Percentiles rank a stretch among this genome's conserved stretches.
Evolutionary conservation across 805 yeast species (phyloP).

Genomic region (Blastobotrys terrestris): DNA sequence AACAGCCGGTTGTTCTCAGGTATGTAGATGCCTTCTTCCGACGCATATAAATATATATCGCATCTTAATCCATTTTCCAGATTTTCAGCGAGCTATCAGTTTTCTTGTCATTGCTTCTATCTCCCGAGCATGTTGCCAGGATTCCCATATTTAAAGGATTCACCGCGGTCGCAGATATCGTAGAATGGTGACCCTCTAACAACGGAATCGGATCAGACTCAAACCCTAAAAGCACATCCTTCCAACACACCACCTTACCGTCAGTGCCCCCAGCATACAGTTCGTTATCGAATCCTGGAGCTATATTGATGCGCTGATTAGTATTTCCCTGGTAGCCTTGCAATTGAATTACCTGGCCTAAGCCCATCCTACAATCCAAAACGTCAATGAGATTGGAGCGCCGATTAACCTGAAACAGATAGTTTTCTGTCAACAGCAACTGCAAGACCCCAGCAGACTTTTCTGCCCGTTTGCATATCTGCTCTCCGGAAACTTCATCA

Average conservation of each 20-base stretch:
- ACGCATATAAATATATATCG: not conserved
- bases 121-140: not conserved
- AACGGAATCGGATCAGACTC: constrained; percentile 2
- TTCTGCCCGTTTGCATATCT: not conserved
- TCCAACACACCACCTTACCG: constrained; percentile 8
- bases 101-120: not conserved
- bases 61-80: constrained; percentile 2
- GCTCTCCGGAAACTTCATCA: constrained; percentile 2
- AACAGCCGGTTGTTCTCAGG: constrained; percentile 18
- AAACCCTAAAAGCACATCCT: constrained; percentile 6
- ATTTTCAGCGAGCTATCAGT: constrained; percentile 1
- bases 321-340: constrained; percentile 16
- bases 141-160: constrained; percentile 1
- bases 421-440: constrained; percentile 17
- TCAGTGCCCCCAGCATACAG: constrained; percentile 13
- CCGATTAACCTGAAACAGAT: constrained; percentile 15
- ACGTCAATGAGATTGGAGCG: constrained; percentile 14
- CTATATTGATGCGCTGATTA: constrained; percentile 18
- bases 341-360: constrained; percentile 13
- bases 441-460: constrained; percentile 19
- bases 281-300: constrained; percentile 9
- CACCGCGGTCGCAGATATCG: not conserved
- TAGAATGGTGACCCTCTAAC: constrained; percentile 9
- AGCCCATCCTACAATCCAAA: constrained; percentile 20
- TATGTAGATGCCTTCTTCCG: not conserved